Percentiles rank a stretch among this genome's conserved stretches.
phyloP scores from a whole-genome alignment of 2,329 filamentous ascomycete species.

The Setomelanomma holmii region DNA sequence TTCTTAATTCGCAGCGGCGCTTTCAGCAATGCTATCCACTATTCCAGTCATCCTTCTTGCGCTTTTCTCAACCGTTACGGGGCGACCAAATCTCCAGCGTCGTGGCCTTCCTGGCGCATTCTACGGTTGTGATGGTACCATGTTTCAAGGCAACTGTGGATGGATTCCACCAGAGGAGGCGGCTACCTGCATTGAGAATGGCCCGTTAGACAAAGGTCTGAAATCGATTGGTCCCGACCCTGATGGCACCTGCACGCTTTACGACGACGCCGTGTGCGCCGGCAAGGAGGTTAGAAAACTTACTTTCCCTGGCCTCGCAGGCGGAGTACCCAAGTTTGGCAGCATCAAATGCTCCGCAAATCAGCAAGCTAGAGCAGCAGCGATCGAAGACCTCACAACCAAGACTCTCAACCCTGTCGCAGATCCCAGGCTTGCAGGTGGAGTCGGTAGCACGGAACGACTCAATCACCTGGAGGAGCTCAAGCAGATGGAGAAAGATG shows the following conservation, averaged over 20 bases:
- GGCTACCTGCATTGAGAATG: conserved; percentile 39
- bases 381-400: background rate
- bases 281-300: conserved; percentile 25
- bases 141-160: conserved; percentile 39
- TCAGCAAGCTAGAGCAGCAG: conserved; percentile 8
- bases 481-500: conserved; percentile 33
- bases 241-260: conserved; percentile 37
- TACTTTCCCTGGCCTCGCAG: conserved; percentile 32
- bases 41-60: conserved; percentile 15
- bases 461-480: conserved; percentile 26
- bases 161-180: conserved; percentile 32
- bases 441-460: conserved; percentile 31
- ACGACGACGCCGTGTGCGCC: conserved; percentile 27
- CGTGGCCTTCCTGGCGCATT: conserved; percentile 46
- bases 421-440: conserved; percentile 28
- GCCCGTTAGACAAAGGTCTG: too few species aligned
- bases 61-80: conserved; percentile 13
- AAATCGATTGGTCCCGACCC: conserved; percentile 43
- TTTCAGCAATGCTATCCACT: conserved; percentile 8
- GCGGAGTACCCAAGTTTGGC: conserved; percentile 28
- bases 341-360: conserved; percentile 33
- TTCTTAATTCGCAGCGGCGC: conserved; percentile 3
- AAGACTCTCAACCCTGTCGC: conserved; percentile 8
- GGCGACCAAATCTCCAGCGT: conserved; percentile 22
- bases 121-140: conserved; percentile 37